Evolutionary conservation across 305 asterid species (phyloP), one percentile per base, ranked within the genome.

Genomic region (Fraxinus ornus): DNA sequence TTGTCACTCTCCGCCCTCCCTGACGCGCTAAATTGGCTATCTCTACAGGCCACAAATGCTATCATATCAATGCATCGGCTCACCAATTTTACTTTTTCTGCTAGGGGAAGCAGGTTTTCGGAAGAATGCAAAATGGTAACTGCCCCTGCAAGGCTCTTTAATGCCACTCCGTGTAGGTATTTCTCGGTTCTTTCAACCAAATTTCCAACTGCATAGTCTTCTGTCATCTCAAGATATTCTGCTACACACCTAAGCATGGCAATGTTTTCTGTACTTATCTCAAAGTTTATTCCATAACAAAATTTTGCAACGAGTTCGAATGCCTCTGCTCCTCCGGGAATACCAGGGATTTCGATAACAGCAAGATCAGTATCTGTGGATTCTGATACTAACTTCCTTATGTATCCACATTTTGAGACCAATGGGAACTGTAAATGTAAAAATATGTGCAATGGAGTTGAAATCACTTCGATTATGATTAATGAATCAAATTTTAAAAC

Each of bases 211-310:
- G 94, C 90, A 60, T 85, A 87, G 9, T 94, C 97, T 87, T 94
- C 98, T 2, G 97, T 91, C 98, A 95, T 95, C 82, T 92, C 94
- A 0, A 95, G 97, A 83, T 79, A 89, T 87, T 94, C 98, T 0
- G 97, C 92, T 0, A 78, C 92, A 26, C 98, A 95, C 78, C 98
- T 81, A 15, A 95, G 93, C 88, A 81, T 84, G 77, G 97, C 94
- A 10, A 95, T 90, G 90, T 94, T 95, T 26, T 91, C 90, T 22
- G 93, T 88, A 26, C 78, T 85, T 24, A 95, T 91, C 86, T 92
- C 98, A 33, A 94, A 92, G 88, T 91, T 91, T 62, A 94, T 92
- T n/a, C 98, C 97, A 74, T 95, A 95, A 84, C 98, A 94, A 79
- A 92, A 95, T 21, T 91, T 95, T 2, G 97, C 98, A 0, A 94